Base-by-base conservation (phyloP, 805 yeast genomes). In the Candida sakaeoensis region DNA sequence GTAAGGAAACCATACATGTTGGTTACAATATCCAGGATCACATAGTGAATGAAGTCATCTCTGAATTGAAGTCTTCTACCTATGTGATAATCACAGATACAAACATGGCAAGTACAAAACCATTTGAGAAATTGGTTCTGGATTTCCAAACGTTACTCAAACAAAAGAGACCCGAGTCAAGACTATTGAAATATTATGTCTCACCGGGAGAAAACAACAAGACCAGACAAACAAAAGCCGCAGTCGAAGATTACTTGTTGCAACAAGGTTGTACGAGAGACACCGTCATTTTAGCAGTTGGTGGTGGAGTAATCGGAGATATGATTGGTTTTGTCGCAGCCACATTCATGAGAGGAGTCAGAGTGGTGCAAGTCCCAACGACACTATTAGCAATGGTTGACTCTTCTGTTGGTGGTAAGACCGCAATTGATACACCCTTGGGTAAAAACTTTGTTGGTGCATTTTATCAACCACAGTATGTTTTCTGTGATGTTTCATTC, bases 291-390 rank as follows among this genome's bases (percentile, higher is more conserved):
- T 65, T 93, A 35, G 99, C 99, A 7, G 79, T 93, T 44, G 99
- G 99, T 46, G 99, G 99, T 50, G 99, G 99, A 52, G 95, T 93
- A 38, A 91, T 93, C 61, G 99, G 99, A 44, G 99, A 93, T 58
- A 91, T 93, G 99, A 86, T 91, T 49, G 99, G 99, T 3, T 93
- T 80, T 59, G 98, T 93, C 30, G 99, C 99, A n/a, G 91, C 99
- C 23, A 93, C 99, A 2, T 93, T 93, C 61, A 93, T 93, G 99
- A 78, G 99, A 59, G 99, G 99, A 42, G 95, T 93, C 7, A 75
- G 96, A 47, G 88, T 89, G 42, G 82, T 89, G 32, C 99, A 93
- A 62, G 74, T 93, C 21, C 99, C 99, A 41, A 93, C 99, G 5
- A 85, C 96, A 24, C 65, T 93, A 48, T 73, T 93, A 47, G 83